Conservation (phyloP, 495 filamentous ascomycete genomes). For the Letharia lupina region DNA sequence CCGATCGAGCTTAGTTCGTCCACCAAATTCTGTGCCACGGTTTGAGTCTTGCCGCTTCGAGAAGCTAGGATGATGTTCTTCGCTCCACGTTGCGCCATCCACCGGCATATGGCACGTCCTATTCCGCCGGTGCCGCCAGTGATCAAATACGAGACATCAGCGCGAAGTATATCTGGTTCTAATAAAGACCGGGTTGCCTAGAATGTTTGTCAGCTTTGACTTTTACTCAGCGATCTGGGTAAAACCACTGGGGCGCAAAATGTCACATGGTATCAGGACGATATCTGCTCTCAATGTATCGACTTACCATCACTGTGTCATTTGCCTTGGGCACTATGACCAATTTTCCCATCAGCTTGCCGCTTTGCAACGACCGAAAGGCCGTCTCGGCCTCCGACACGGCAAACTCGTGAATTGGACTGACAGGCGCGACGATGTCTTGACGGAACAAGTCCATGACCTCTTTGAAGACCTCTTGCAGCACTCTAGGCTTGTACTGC, state of each 20-base stretch:
- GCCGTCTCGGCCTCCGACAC: conserved; percentile 38
- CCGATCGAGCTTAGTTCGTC: conserved; percentile 19
- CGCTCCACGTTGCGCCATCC: conserved; percentile 30
- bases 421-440: neutral
- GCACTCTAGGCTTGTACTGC: conserved; percentile 33
- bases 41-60: conserved; percentile 24
- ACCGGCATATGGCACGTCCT: conserved; percentile 25
- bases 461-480: conserved; percentile 32
- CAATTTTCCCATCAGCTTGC: conserved; percentile 16
- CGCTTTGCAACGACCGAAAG: conserved; percentile 36
- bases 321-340: conserved; percentile 8
- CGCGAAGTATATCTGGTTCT: conserved; percentile 1
- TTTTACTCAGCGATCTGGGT: too few relatives aligned
- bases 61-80: conserved; percentile 30
- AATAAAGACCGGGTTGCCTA: too few relatives aligned
- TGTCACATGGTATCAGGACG: too few relatives aligned
- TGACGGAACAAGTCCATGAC: conserved; percentile 10
- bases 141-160: conserved; percentile 30
- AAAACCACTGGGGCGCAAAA: too few relatives aligned
- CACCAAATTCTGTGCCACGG: conserved; percentile 19
- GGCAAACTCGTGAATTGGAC: conserved; percentile 6
- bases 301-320: conserved; percentile 17
- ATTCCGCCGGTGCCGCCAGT: conserved; percentile 33
- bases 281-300: too few relatives aligned
- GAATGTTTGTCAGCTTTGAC: too few relatives aligned